These are phyloP conservation scores for Metschnikowia baotianmanensis DNA, from an alignment of 805 yeast genomes.

Conservation along the genomic window DNA sequence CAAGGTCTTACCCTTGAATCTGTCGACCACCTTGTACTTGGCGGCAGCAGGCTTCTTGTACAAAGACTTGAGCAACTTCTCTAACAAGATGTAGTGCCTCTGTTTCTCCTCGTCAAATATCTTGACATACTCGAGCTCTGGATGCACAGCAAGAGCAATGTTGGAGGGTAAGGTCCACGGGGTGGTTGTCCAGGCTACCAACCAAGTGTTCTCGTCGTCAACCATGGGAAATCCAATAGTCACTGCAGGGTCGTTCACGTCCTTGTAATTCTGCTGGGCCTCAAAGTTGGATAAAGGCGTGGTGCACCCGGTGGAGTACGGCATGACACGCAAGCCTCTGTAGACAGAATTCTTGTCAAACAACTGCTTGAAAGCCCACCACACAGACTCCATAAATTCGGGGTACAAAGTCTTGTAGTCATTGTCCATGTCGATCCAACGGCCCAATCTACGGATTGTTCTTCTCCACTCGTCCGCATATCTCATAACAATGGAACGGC, in stretches of 20 bases:
- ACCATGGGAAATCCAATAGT: slow-evolving; percentile 83
- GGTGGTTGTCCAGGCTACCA: slow-evolving; percentile 99
- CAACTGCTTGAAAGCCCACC: slow-evolving; percentile 97
- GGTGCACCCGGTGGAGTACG: slow-evolving; percentile 95
- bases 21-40: slow-evolving; percentile 78
- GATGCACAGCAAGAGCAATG: slow-evolving; percentile 87
- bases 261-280: slow-evolving; percentile 98
- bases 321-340: slow-evolving; percentile 97
- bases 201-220: slow-evolving; percentile 75
- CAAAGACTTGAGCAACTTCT: slow-evolving; percentile 73
- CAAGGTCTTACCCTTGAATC: slow-evolving; percentile 74
- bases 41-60: slow-evolving; percentile 95
- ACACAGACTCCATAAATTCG: slow-evolving; percentile 93
- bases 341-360: slow-evolving; percentile 85
- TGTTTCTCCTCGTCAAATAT: slow-evolving; percentile 86
- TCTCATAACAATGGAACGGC: slow-evolving; percentile 96
- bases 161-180: slow-evolving; percentile 99
- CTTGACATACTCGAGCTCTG: slow-evolving; percentile 87
- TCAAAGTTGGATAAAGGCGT: slow-evolving; percentile 97
- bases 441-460: slow-evolving; percentile 90
- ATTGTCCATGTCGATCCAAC: slow-evolving; percentile 99
- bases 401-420: slow-evolving; percentile 97
- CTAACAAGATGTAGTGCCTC: slow-evolving; percentile 78
- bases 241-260: slow-evolving; percentile 94
- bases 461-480: slow-evolving; percentile 94